These are phyloP conservation scores for Tremella fuciformis DNA, from an alignment of 768 basidiomycete species.

Conservation along the genomic window DNA sequence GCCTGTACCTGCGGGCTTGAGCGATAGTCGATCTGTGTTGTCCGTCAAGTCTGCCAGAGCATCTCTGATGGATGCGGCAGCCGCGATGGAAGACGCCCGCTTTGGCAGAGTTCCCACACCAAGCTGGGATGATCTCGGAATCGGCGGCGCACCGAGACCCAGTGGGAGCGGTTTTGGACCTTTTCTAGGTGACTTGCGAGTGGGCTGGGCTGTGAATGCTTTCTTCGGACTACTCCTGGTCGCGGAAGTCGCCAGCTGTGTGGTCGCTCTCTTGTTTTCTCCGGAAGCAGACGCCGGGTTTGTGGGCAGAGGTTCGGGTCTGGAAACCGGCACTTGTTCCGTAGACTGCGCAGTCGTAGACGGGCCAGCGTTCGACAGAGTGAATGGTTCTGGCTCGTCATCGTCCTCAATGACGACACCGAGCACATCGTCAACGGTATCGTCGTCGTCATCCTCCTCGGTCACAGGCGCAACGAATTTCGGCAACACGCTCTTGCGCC, in stretches of 20 bases:
- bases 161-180: too few species aligned
- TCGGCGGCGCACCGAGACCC: too few species aligned
- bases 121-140: too few species aligned
- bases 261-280: too few species aligned
- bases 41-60: background rate
- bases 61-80: background rate
- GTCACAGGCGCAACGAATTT: background rate
- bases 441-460: conserved; percentile 6
- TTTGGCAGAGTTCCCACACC: background rate
- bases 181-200: conserved; percentile 4
- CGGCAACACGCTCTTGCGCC: conserved; percentile 8
- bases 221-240: too few species aligned
- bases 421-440: background rate
- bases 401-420: background rate
- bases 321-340: too few species aligned
- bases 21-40: background rate
- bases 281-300: background rate
- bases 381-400: background rate
- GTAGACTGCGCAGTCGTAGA: too few species aligned
- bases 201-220: too few species aligned
- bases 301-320: too few species aligned
- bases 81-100: background rate
- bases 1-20: background rate
- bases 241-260: too few species aligned
- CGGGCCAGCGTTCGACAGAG: too few species aligned